Base-by-base conservation (phyloP, 345 rosid genomes). In the Citrus inodora region DNA sequence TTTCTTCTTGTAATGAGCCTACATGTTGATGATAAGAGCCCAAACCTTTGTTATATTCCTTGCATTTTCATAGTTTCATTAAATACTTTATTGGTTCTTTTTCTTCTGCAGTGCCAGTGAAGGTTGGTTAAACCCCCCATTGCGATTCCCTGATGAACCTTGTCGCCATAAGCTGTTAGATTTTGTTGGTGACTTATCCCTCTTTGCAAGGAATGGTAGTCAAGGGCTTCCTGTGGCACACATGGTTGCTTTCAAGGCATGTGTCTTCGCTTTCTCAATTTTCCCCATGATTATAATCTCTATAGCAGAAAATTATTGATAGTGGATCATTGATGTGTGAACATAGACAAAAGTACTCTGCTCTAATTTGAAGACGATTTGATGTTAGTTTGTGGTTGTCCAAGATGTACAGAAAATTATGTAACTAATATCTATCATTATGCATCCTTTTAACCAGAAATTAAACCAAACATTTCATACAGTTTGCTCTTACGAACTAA, bases 121-220 rank as follows among this genome's bases (percentile, higher is more conserved):
- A 85, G 99, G 99, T 79, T 93, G 99, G 99, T 80, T 95, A 88
- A 95, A 95, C 76, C 94, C 89, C 7, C 94, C 98, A 1, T 84
- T 92, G 40, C 94, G 76, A 66, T 95, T 89, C 80, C 82, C 80
- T 11, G 83, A 91, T 30, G 98, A 93, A 85, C 92, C 98, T 55
- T 91, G 93, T 85, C 92, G 98, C 37, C 99, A 95, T 80, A 95
- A 95, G 88, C 86, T 87, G 78, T 83, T 95, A 76, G 99, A 95
- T 85, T 88, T 95, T 80, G 78, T 93, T 17, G 98, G 99, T 19
- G 99, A 95, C 78, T 86, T 95, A 73, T 90, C 99, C 74, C 89
- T 95, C 42, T 80, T 86, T 80, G 94, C 94, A 70, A 78, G 32
- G 62, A 82, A 27, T 40, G 98, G 98, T 38, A 91, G 87, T 83